Base-by-base conservation (phyloP, 169 alveolate species). In the Eimeria sp. region DNA sequence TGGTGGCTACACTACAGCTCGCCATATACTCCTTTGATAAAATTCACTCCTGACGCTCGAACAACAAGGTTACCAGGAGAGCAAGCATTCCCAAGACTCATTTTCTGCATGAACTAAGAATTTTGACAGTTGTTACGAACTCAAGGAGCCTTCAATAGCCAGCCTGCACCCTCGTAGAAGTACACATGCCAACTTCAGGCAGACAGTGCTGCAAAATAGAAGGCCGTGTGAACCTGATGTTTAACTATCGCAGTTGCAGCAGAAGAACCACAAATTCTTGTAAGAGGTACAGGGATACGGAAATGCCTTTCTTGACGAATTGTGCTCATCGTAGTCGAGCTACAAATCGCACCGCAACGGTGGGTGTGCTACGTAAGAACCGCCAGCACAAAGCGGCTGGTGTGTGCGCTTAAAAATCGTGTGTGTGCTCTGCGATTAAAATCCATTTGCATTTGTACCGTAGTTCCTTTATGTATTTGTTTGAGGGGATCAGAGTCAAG, bases 291-390 rank as follows among this genome's bases (percentile, higher is more conserved):
- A 5, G 16, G 18, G 16, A 1, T 40, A 43, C 83, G 20, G 11
- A 40, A 73, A 73, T 5, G 83, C 51, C 34, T 13, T 13, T 73
- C n/a, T 5, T 40, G 54, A 16, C 13, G n/a, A 20, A 20, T 73
- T 73, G 16, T 40, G 83, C 40, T 40, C 54, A 40, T 40, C 83
- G 6, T 73, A 14, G 57, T 73, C 18, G 83, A 18, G 54, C 57
- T 34, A 14, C 83, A 73, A 73, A 14, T 73, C 83, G 83, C 83
- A 73, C 83, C 83, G 54, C 83, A 73, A 34, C 83, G 83, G 25
- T 63, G 88, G 63, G 88, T 78, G 88, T 78, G 88, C 65, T 73
- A 40, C 18, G 83, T 2, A 40, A 78, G 67, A 25, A 51, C 87
- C 9, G 88, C 70, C 43, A 47, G 47, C 65, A 13, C 67, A 7